phyloP scores from a whole-genome alignment of 1,284 basidiomycete genomes.

The Sanghuangporus sanghuang region DNA sequence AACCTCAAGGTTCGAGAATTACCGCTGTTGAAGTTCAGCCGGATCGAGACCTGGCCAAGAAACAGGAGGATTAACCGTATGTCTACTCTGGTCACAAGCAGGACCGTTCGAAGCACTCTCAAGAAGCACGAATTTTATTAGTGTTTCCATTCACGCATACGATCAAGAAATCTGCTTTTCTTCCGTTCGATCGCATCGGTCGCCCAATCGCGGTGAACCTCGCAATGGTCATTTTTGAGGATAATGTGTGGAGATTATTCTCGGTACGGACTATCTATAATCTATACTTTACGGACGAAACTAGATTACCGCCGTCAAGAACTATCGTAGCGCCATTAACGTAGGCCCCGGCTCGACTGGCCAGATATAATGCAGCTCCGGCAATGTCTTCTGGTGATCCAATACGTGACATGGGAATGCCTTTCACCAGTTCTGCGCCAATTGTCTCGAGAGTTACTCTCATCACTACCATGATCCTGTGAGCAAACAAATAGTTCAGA shows the following conservation, averaged over 20 bases:
- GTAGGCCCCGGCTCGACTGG: slow-evolving; percentile 54
- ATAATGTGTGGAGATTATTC: neutral
- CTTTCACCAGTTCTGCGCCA: slow-evolving; percentile 41
- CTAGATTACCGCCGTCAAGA: slow-evolving; percentile 51
- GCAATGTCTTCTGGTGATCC: slow-evolving; percentile 61
- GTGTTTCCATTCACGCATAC: neutral
- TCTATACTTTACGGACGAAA: slow-evolving; percentile 21
- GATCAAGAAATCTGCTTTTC: neutral
- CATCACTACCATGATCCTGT: slow-evolving; percentile 46
- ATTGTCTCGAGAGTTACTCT: slow-evolving; percentile 45
- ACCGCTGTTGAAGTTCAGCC: neutral
- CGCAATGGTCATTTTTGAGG: too few species aligned
- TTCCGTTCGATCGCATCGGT: neutral
- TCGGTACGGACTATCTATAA: neutral
- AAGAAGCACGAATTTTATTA: neutral
- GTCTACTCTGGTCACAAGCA: neutral
- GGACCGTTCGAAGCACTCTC: neutral
- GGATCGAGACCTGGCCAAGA: neutral
- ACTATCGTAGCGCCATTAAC: slow-evolving; percentile 60
- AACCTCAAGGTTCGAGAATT: neutral
- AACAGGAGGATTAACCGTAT: neutral
- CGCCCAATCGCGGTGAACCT: too few species aligned
- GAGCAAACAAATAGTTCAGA: neutral
- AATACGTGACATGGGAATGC: slow-evolving; percentile 50
- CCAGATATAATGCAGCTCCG: slow-evolving; percentile 56